Evolutionary conservation across 805 yeast genomes (phyloP).

Genomic region (Wickerhamomyces chambardii): DNA sequence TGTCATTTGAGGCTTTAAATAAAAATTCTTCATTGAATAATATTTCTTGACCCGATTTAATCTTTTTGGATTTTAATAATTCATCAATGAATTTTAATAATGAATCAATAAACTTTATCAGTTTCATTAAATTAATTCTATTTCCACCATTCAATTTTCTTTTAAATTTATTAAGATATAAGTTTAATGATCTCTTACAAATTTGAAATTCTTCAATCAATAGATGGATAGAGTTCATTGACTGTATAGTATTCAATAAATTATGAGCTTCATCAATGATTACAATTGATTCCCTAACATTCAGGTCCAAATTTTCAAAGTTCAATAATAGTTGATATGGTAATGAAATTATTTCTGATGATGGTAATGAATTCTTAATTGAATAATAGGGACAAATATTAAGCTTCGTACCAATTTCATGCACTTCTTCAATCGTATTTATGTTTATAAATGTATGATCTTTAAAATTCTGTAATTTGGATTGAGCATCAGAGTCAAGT

Average conservation of each 20-base stretch:
- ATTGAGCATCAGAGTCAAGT: slow-evolving; percentile 15
- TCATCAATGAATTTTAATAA: slow-evolving; percentile 38
- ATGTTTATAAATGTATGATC: slow-evolving; percentile 48
- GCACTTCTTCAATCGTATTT: slow-evolving; percentile 76
- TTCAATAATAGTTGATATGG: slow-evolving; percentile 74
- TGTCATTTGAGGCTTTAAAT: slow-evolving; percentile 29
- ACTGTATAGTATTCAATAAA: slow-evolving; percentile 64
- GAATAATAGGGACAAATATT: slow-evolving; percentile 81
- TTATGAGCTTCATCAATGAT: slow-evolving; percentile 94
- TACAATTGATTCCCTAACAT: slow-evolving; percentile 55
- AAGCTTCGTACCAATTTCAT: slow-evolving; percentile 43
- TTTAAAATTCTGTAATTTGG: slow-evolving; percentile 31
- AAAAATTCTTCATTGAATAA: slow-evolving; percentile 32
- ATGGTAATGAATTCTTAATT: slow-evolving; percentile 41
- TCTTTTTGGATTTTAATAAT: slow-evolving; percentile 6
- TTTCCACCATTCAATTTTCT: slow-evolving; percentile 62
- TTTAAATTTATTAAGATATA: slow-evolving; percentile 54
- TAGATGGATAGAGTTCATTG: slow-evolving; percentile 57
- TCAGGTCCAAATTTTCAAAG: slow-evolving; percentile 52
- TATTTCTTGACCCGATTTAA: slow-evolving; percentile 46
- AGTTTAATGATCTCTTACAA: slow-evolving; percentile 41
- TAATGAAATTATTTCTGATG: slow-evolving; percentile 69
- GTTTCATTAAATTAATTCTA: slow-evolving; percentile 56
- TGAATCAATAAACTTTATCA: slow-evolving; percentile 45
- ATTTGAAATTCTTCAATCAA: slow-evolving; percentile 35